phyloP scores from a whole-genome alignment of 805 yeast genomes.

The Suhomyces xylopsoci region DNA sequence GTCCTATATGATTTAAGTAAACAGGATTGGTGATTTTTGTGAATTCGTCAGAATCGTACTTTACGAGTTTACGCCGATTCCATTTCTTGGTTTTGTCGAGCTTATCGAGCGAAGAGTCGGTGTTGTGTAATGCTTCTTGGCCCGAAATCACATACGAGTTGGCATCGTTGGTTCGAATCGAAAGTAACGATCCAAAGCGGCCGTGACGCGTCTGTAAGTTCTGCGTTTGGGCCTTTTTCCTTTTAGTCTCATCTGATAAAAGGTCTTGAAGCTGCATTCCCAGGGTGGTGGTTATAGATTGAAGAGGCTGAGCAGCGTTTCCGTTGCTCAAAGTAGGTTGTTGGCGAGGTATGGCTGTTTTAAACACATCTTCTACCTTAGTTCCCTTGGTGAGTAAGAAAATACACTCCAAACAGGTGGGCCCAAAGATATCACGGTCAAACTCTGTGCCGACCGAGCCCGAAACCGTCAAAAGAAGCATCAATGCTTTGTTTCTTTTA shows the following conservation, averaged over 20 bases:
- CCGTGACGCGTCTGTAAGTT: slow-evolving; percentile 75
- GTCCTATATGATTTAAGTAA: slow-evolving; percentile 22
- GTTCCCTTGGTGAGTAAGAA: slow-evolving; percentile 57
- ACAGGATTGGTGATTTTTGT: slow-evolving; percentile 18
- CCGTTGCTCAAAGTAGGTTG: background rate
- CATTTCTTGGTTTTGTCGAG: slow-evolving; percentile 70
- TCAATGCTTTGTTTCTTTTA: slow-evolving; percentile 68
- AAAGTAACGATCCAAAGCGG: slow-evolving; percentile 81
- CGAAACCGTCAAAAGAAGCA: slow-evolving; percentile 66
- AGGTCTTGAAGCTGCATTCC: slow-evolving; percentile 48
- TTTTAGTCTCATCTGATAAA: slow-evolving; percentile 57
- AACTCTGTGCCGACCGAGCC: slow-evolving; percentile 64
- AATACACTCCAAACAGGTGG: slow-evolving; percentile 65
- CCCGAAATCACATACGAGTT: slow-evolving; percentile 68
- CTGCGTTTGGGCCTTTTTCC: slow-evolving; percentile 48
- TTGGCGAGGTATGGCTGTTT: background rate
- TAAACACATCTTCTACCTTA: background rate
- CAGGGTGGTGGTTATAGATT: slow-evolving; percentile 25
- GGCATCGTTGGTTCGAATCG: slow-evolving; percentile 62
- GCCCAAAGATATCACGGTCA: slow-evolving; percentile 57
- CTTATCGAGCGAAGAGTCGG: slow-evolving; percentile 53
- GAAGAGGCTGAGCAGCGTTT: slow-evolving; percentile 9
- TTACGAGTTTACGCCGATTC: slow-evolving; percentile 42
- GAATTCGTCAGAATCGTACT: slow-evolving; percentile 41
- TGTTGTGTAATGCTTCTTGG: slow-evolving; percentile 56